phyloP scores from a whole-genome alignment of 2,329 filamentous ascomycete species.

The Cucurbitaria berberidis region DNA sequence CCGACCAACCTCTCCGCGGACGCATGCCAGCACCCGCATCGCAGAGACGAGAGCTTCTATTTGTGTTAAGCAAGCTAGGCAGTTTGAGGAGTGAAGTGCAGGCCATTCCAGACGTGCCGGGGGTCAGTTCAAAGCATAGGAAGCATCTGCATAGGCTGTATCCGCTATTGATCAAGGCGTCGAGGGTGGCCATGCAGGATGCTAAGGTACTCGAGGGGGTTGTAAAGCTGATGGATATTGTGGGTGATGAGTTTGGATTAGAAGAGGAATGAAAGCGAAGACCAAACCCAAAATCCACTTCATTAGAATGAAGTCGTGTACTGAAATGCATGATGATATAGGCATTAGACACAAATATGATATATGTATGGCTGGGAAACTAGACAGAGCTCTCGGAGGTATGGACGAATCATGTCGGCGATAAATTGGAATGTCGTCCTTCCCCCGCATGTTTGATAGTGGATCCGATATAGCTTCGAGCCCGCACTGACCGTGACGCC shows the following conservation, averaged over 20 bases:
- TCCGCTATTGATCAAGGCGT: slow-evolving; percentile 72
- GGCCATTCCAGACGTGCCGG: slow-evolving; percentile 64
- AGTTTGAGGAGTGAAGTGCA: slow-evolving; percentile 71
- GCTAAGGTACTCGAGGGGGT: slow-evolving; percentile 60
- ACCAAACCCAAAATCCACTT: too few relatives aligned
- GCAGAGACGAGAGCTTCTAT: slow-evolving; percentile 78
- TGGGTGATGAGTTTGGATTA: slow-evolving; percentile 48
- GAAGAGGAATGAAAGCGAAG: slow-evolving; percentile 27
- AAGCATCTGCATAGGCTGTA: slow-evolving; percentile 84
- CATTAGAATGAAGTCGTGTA: too few relatives aligned
- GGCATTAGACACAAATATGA: neutral
- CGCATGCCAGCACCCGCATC: slow-evolving; percentile 85
- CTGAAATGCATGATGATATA: neutral
- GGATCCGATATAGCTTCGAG: slow-evolving; percentile 2
- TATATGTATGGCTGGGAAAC: neutral
- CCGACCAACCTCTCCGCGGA: slow-evolving; percentile 87
- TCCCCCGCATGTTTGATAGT: slow-evolving; percentile 13
- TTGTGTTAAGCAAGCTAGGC: slow-evolving; percentile 71
- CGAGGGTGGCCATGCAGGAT: slow-evolving; percentile 67
- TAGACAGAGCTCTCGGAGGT: neutral
- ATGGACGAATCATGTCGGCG: neutral
- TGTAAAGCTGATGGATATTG: slow-evolving; percentile 47
- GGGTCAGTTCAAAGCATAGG: slow-evolving; percentile 49
- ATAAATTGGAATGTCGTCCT: neutral
- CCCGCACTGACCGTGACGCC: slow-evolving; percentile 15